phyloP scores from a whole-genome alignment of 2,329 filamentous ascomycete genomes.

The Biscogniauxia sp. region DNA sequence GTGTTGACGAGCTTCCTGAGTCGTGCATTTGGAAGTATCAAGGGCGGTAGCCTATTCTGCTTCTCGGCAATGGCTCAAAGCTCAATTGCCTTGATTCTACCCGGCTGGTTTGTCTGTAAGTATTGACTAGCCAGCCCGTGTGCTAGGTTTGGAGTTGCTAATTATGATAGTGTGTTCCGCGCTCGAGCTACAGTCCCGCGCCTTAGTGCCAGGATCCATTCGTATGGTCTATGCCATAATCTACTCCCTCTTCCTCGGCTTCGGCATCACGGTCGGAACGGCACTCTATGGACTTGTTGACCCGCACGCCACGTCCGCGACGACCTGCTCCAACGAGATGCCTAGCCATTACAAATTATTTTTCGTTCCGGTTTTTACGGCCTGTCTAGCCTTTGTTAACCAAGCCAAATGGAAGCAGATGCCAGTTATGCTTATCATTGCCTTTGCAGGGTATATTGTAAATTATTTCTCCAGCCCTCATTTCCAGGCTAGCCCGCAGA shows the following conservation, averaged over 20 bases:
- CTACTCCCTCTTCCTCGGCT: slow-evolving; percentile 70
- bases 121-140: not conserved
- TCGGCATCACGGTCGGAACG: slow-evolving; percentile 58
- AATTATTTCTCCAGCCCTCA: slow-evolving; percentile 68
- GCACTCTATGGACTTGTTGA: slow-evolving; percentile 45
- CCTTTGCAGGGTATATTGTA: slow-evolving; percentile 71
- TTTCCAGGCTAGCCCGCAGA: slow-evolving; percentile 68
- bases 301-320: slow-evolving; percentile 38
- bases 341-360: slow-evolving; percentile 54
- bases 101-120: slow-evolving; percentile 52
- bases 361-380: slow-evolving; percentile 71
- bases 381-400: slow-evolving; percentile 73
- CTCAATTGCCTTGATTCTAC: slow-evolving; percentile 73
- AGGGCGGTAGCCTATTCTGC: slow-evolving; percentile 59
- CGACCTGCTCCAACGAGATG: slow-evolving; percentile 28
- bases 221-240: slow-evolving; percentile 74
- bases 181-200: slow-evolving; percentile 67
- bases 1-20: slow-evolving; percentile 67
- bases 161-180: slow-evolving; percentile 30
- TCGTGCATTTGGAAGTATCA: slow-evolving; percentile 67
- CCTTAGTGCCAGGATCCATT: slow-evolving; percentile 68
- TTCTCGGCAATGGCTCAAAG: slow-evolving; percentile 71
- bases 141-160: not conserved
- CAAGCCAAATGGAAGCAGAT: slow-evolving; percentile 80
- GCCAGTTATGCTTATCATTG: slow-evolving; percentile 73